Evolutionary conservation across 257 asterid species (phyloP), one percentile per base, ranked within the genome.

Genomic region (Handroanthus guayacan): DNA sequence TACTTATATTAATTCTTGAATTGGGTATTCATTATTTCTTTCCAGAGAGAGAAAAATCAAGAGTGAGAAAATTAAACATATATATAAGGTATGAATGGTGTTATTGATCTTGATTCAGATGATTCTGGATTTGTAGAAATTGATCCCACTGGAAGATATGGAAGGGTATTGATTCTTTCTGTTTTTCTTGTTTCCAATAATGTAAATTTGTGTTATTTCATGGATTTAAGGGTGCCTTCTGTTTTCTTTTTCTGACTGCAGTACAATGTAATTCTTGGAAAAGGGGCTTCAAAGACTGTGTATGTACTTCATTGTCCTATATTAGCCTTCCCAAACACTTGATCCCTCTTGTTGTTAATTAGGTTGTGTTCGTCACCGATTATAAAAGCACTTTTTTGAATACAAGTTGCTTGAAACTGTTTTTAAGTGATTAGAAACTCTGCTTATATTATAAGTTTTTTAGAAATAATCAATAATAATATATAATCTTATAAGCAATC

Each of bases 91-190:
- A 92, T 90, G 97, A 81, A 83, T 88, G 92, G 86, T 86, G 82
- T 77, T 52, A 78, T 70, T 79, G 92, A 86, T 77, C 78, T 79
- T 76, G 87, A 74, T 65, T 75, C 86, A 82, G 97, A 90, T 79
- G 87, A 82, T 79, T 83, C 96, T 76, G 97, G 85, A 67, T 88
- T 86, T 80, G 93, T 86, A 58, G 97, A 92, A 83, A 89, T 90
- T 87, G 97, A 92, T 88, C 97, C 97, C 8, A 88, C 92, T 52
- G 96, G 94, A 69, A 90, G 97, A 92, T 92, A 92, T 84, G 97
- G 95, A 81, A 92, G 94, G 89, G 97, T 91, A 84, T 41, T 83
- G 87, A 57, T 47, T 58, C 36, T 10, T 70, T 39, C 37, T 79
- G 36, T n/a, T 18, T 62, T 11, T 68, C 16, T 39, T 37, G 48